Evolutionary conservation across 495 filamentous ascomycete species (phyloP), one percentile per base, ranked within the genome.

Genomic region (Penicillium nucicola): DNA sequence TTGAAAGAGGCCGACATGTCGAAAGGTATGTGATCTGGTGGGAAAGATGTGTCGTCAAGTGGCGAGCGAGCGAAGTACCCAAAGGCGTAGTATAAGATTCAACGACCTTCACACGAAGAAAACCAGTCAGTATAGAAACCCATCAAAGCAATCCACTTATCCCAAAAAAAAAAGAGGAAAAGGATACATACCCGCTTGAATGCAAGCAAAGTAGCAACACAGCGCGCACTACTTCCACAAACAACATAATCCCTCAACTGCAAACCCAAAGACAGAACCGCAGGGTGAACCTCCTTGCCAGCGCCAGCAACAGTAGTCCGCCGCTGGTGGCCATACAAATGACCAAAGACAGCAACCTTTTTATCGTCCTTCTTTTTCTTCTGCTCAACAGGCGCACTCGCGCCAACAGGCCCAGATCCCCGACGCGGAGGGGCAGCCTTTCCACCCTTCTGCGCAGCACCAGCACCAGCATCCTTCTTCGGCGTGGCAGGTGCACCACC

Each of bases 21-120:
- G 86, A 88, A 23, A 98, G 84, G 62, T 92, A 96, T 52, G 90
- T 89, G 54, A 98, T 96, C 70, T 98, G 93, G 49, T 91, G 88
- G 49, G 89, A 93, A 49, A 98, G 79, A 58, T 96, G 90, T n/a
- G 87, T 85, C 20, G 90, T 92, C 56, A 98, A 82, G 73, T 98
- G 90, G 12, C 93, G 87, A 14, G 89, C 82, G 31, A 98, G 78
- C 3, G 91, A 89, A 49, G 84, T 90, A 13, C 84, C 84, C 17
- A 83, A 71, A 12, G 95, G 93, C 0, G 92, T 97, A 17, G 84
- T 88, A 60, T 98, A 98, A 15, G 88, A 84, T 65, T 92, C 82
- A 45, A 98, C 92, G 42, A 96, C 88, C 87, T 96, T 50, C 11
- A 39, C 18, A 49, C 18, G 35, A 23, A 10, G n/a, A n/a, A n/a